phyloP scores from a whole-genome alignment of 371 early-diverging fungal species.

The Mortierella polycephala region DNA sequence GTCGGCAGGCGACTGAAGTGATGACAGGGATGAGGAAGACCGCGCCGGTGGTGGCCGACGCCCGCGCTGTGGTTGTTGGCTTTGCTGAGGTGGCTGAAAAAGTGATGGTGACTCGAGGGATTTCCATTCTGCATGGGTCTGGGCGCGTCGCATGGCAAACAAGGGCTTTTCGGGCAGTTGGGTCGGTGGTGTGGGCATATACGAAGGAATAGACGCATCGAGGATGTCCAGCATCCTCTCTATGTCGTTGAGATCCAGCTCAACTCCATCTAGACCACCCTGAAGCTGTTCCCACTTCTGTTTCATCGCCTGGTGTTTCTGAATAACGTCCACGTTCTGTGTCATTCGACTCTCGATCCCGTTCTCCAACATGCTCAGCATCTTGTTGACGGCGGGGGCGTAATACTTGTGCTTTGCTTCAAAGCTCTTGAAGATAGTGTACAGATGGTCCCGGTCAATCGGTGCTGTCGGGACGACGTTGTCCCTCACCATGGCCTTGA shows the following conservation, averaged over 20 bases:
- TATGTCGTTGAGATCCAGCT: slow-evolving; percentile 59
- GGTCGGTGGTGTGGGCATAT: slow-evolving; percentile 22
- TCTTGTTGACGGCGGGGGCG: slow-evolving; percentile 67
- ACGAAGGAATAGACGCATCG: slow-evolving; percentile 36
- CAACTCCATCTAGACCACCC: slow-evolving; percentile 59
- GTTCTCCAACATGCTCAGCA: slow-evolving; percentile 70
- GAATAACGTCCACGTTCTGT: slow-evolving; percentile 56
- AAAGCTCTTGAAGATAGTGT: slow-evolving; percentile 67
- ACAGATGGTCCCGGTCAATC: slow-evolving; percentile 65
- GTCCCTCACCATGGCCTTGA: slow-evolving; percentile 42
- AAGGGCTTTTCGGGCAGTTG: slow-evolving; percentile 50
- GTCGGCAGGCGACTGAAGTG: slow-evolving; percentile 3
- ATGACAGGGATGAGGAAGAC: not conserved
- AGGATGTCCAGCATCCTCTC: slow-evolving; percentile 57
- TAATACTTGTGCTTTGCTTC: slow-evolving; percentile 74
- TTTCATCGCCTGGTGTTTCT: slow-evolving; percentile 63
- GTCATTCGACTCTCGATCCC: slow-evolving; percentile 64
- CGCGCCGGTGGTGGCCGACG: slow-evolving; percentile 27
- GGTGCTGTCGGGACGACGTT: slow-evolving; percentile 54
- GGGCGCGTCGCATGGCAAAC: slow-evolving; percentile 38
- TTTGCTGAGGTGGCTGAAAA: slow-evolving; percentile 30
- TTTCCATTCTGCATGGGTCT: slow-evolving; percentile 24
- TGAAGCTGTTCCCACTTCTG: slow-evolving; percentile 62
- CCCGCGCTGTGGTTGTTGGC: slow-evolving; percentile 36
- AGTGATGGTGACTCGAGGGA: slow-evolving; percentile 11